A percentile compares a stretch with the other conserved stretches of the same genome.
Evolutionary conservation across 257 asterid species (phyloP).

Genomic region (Nicotiana attenuata): DNA sequence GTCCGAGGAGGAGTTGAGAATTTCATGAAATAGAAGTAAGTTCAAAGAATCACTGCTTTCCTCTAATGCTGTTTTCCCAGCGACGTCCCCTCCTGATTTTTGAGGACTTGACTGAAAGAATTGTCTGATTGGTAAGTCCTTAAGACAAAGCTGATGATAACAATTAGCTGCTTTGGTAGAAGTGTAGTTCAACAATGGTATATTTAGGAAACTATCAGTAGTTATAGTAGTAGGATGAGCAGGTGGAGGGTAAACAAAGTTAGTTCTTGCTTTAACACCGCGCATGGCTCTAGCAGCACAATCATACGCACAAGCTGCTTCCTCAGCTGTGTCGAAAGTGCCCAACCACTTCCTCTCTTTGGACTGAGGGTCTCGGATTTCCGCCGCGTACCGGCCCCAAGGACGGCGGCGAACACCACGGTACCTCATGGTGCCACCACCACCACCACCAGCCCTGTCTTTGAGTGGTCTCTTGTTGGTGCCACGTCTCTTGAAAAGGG

Average conservation of each 20-base stretch:
- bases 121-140: neutral
- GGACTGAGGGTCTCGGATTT: constrained; percentile 16
- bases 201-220: neutral
- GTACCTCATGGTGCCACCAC: neutral
- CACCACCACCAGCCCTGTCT: neutral
- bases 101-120: neutral
- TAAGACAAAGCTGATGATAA: neutral
- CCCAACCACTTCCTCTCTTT: constrained; percentile 18
- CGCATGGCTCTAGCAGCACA: constrained; percentile 17
- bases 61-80: neutral
- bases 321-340: constrained; percentile 12
- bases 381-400: constrained; percentile 15
- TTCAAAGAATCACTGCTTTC: neutral
- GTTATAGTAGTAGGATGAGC: neutral
- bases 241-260: constrained; percentile 7
- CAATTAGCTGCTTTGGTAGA: neutral
- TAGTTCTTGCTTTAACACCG: constrained; percentile 11
- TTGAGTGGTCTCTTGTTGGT: neutral
- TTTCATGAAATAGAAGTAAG: neutral
- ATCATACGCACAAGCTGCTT: constrained; percentile 15
- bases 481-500: neutral
- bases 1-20: neutral
- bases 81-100: neutral
- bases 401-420: constrained; percentile 18
- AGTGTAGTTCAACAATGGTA: neutral